A percentile compares a stretch with the other conserved stretches of the same genome.
Conservation (phyloP, 2,329 filamentous ascomycete genomes). For the Fulvia fulva region DNA sequence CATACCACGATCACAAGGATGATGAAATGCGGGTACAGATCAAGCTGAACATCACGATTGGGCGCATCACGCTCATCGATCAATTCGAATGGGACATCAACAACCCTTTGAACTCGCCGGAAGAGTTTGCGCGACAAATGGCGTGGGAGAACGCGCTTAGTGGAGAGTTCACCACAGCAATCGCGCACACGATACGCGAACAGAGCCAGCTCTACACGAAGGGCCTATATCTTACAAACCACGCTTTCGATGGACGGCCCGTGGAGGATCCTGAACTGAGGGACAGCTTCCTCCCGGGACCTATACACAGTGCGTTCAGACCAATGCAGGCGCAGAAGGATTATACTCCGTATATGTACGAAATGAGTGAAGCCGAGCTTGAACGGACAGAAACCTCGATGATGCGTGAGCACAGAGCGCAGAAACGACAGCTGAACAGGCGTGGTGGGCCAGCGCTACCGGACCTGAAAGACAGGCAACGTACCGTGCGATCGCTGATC, state of each 20-base stretch:
- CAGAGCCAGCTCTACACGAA: conserved; percentile 92
- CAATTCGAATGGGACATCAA: conserved; percentile 99
- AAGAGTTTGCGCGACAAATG: conserved; percentile 90
- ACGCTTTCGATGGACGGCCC: conserved; percentile 90
- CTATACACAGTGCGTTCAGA: conserved; percentile 76
- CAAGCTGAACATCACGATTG: conserved; percentile 97
- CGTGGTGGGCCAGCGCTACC: conserved; percentile 87
- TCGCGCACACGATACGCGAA: conserved; percentile 95
- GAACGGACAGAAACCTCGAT: conserved; percentile 90
- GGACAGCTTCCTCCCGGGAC: conserved; percentile 78
- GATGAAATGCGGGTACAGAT: conserved; percentile 97
- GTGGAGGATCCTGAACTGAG: conserved; percentile 89
- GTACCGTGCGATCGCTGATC: conserved; percentile 86
- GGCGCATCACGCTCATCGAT: conserved; percentile 86
- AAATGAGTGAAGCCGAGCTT: conserved; percentile 83
- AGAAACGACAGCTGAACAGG: conserved; percentile 92
- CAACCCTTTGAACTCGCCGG: conserved; percentile 86
- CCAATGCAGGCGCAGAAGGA: conserved; percentile 92
- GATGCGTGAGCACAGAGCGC: conserved; percentile 84
- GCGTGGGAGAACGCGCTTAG: conserved; percentile 83
- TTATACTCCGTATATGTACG: conserved; percentile 88
- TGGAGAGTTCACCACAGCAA: conserved; percentile 94
- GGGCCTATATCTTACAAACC: conserved; percentile 86
- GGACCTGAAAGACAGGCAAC: conserved; percentile 91
- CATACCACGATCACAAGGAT: conserved; percentile 94